Evolutionary conservation across 2,329 filamentous ascomycete genomes (phyloP).

Genomic region (Fusarium pininemorale): DNA sequence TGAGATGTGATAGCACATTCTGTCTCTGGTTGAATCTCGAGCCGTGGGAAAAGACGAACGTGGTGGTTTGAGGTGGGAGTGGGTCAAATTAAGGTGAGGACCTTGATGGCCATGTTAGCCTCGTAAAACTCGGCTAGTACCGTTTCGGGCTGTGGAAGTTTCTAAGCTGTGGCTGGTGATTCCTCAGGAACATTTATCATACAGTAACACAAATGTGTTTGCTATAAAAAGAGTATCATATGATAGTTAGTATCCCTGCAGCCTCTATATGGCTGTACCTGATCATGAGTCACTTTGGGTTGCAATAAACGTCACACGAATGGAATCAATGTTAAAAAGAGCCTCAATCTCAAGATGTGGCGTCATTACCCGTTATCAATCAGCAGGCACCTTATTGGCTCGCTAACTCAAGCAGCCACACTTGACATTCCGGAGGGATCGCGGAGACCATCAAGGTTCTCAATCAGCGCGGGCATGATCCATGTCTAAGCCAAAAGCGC

Average conservation of each 20-base stretch:
- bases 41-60: not conserved
- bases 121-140: not conserved
- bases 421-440: not conserved
- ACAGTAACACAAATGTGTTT: not conserved
- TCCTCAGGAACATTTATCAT: not conserved
- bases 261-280: too few species aligned
- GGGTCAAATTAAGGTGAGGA: slow-evolving; percentile 44
- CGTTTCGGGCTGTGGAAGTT: slow-evolving; percentile 2
- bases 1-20: not conserved
- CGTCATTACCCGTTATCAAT: slow-evolving; percentile 1
- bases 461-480: slow-evolving; percentile 16
- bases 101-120: slow-evolving; percentile 41
- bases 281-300: not conserved
- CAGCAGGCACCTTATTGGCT: slow-evolving; percentile 19
- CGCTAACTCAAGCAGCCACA: slow-evolving; percentile 32
- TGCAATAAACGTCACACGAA: not conserved
- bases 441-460: slow-evolving; percentile 43
- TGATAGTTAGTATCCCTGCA: not conserved
- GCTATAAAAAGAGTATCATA: not conserved
- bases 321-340: slow-evolving; percentile 4
- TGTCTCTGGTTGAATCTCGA: not conserved
- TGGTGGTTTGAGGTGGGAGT: slow-evolving; percentile 25
- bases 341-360: slow-evolving; percentile 27
- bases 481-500: slow-evolving; percentile 10
- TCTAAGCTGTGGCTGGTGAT: slow-evolving; percentile 23